Percentiles rank a stretch among this genome's conserved stretches.
These are phyloP conservation scores for Biancaea sappan DNA, from an alignment of 306 rosid species.

Conservation along the genomic window DNA sequence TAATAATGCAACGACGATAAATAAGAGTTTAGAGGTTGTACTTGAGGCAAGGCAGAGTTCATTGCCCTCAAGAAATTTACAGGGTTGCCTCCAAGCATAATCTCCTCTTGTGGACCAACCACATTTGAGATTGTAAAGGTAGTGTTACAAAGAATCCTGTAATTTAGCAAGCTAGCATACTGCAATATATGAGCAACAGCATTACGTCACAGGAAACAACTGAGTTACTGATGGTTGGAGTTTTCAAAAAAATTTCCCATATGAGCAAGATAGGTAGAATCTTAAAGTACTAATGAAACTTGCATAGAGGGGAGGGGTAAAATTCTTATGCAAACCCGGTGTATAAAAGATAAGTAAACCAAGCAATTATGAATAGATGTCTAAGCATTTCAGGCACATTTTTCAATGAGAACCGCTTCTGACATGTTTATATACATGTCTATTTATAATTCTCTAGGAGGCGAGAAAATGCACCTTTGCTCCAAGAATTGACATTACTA, in stretches of 20 bases:
- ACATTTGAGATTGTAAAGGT: slow-evolving; percentile 80
- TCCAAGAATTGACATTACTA: slow-evolving; percentile 65
- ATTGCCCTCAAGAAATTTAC: slow-evolving; percentile 66
- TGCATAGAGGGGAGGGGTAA: neutral
- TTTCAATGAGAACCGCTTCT: neutral
- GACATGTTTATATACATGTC: neutral
- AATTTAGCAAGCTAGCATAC: slow-evolving; percentile 67
- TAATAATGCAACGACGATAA: slow-evolving; percentile 19
- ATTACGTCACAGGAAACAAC: neutral
- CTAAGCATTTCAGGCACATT: neutral
- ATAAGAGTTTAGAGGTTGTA: slow-evolving; percentile 37
- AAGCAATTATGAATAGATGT: neutral
- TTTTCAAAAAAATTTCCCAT: no score
- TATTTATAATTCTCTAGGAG: neutral
- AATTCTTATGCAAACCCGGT: neutral
- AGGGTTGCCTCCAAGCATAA: slow-evolving; percentile 70
- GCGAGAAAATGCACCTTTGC: slow-evolving; percentile 55
- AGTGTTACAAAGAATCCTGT: slow-evolving; percentile 75
- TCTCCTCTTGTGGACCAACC: slow-evolving; percentile 83
- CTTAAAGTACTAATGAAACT: neutral
- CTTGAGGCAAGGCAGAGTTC: slow-evolving; percentile 81
- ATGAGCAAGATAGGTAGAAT: neutral
- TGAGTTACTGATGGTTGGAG: slow-evolving; percentile 5
- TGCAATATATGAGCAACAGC: slow-evolving; percentile 35
- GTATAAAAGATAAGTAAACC: neutral